Base-by-base conservation (phyloP, 768 basidiomycete genomes). In the Rhizopogon sp. region DNA sequence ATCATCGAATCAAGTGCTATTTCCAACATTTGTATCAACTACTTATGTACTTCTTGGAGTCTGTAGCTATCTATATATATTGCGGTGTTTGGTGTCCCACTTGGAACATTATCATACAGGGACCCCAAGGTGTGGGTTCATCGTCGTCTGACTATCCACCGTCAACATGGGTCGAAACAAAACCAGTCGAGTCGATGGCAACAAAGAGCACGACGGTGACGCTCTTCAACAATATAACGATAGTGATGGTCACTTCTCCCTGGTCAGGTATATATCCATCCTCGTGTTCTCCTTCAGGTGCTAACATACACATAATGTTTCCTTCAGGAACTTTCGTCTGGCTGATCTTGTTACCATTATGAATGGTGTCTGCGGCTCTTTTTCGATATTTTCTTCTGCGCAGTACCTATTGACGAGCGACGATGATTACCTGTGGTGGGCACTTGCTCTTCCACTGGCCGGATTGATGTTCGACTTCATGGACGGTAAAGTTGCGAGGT, bases 291-390 rank as follows among this genome's bases (percentile, higher is more conserved):
- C 13, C 33, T 31, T 39, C n/a, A 42, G 28, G 33, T 52, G 51
- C 56, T 70, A 58, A 51, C 58, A 50, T 59, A 62, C 50, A 60
- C 56, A 52, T 39, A 40, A 43, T 41, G 31, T 33, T 33, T 40
- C 51, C 54, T 57, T 43, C 63, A 97, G 97, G 63, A 98, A 98
- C 72, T 99, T 99, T 69, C 91, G 95, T 52, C 82, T 98, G 28
- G 97, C 97, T 60, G 97, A 99, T 76, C 80, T 97, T 50, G 93
- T 99, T 63, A 99, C 97, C 37, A 93, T 99, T 60, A 94, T 95
- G 88, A 99, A 99, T 68, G 97, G 97, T 43, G 88, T 98, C 70
- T 99, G 97, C 74, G 97, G 97, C 55, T 90, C 90, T 16, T 87
- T 96, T 63, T 98, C 94, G 28, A 82, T 99, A 67, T 94, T 98